phyloP scores from a whole-genome alignment of 176 grass and related monocot species.

The Chloris gayana region DNA sequence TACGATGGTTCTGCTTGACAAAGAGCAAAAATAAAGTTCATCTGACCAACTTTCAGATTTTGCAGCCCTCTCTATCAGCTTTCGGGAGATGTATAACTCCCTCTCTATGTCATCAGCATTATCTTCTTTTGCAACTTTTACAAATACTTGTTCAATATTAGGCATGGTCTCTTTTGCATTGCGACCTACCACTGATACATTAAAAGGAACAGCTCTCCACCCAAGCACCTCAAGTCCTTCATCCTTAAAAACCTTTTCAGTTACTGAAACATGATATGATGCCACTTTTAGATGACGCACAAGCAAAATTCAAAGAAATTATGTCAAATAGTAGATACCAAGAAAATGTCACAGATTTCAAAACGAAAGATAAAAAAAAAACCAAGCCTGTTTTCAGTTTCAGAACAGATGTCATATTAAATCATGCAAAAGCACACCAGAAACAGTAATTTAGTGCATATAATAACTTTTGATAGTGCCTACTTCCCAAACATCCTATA shows the following conservation, averaged over 20 bases:
- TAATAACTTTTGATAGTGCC: background rate
- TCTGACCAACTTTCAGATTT: constrained; percentile 81
- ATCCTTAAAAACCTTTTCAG: constrained; percentile 75
- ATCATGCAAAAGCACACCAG: constrained; percentile 10
- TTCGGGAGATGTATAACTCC: constrained; percentile 92
- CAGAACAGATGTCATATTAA: constrained; percentile 21
- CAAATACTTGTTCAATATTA: constrained; percentile 90
- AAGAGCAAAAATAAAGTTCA: constrained; percentile 94
- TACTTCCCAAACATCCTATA: background rate
- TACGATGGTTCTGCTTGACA: constrained; percentile 88
- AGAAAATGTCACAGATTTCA: background rate
- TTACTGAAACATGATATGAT: constrained; percentile 62
- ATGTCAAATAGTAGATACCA: constrained; percentile 4
- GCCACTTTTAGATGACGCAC: constrained; percentile 35
- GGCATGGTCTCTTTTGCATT: constrained; percentile 97
- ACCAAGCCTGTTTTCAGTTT: constrained; percentile 15
- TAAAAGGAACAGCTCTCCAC: constrained; percentile 90
- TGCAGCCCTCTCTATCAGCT: constrained; percentile 74
- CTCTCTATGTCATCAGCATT: constrained; percentile 95
- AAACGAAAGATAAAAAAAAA: constrained; percentile 12
- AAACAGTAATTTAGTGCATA: background rate
- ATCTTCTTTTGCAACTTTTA: constrained; percentile 89
- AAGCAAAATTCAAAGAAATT: constrained; percentile 23
- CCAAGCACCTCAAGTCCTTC: constrained; percentile 96
- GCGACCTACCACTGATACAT: constrained; percentile 75